A percentile compares a stretch with the other conserved stretches of the same genome.
These are phyloP conservation scores for Alternaria postmessia DNA, from an alignment of 2,329 filamentous ascomycete species.

Conservation along the genomic window DNA sequence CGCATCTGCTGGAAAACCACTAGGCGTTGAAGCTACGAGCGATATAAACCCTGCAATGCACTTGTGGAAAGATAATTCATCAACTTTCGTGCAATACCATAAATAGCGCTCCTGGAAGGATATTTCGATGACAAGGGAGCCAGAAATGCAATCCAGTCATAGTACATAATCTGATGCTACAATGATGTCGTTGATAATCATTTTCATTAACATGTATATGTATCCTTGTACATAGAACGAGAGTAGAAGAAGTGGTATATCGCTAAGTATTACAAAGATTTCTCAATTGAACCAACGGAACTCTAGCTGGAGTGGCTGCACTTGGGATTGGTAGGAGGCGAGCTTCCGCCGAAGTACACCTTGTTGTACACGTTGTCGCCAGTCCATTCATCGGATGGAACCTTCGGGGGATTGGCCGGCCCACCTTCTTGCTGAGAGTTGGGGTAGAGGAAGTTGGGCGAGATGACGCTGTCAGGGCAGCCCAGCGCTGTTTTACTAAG, in stretches of 20 bases:
- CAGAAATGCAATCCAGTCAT: no score
- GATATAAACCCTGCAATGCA: no score
- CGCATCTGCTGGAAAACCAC: no score
- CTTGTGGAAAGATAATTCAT: no score
- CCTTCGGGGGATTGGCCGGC: slow-evolving; percentile 35
- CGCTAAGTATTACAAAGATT: background rate
- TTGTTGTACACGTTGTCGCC: slow-evolving; percentile 50
- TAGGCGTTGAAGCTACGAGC: no score
- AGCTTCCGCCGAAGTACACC: slow-evolving; percentile 36
- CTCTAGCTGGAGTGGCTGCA: no score
- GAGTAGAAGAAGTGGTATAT: background rate
- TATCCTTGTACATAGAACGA: background rate
- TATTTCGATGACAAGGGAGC: no score
- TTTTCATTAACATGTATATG: background rate
- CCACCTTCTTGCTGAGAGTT: slow-evolving; percentile 31
- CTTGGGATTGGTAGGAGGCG: slow-evolving; percentile 6
- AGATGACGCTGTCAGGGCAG: no score
- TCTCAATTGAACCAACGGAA: background rate
- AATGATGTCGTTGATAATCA: background rate
- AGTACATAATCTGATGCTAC: background rate
- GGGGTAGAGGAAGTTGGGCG: no score
- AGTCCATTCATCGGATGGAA: slow-evolving; percentile 31
- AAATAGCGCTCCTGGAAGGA: no score
- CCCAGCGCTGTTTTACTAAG: no score
- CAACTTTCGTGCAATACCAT: no score